Evolutionary conservation across 2,329 filamentous ascomycete species (phyloP), one percentile per base, ranked within the genome.

Genomic region (Exophiala calicioides): DNA sequence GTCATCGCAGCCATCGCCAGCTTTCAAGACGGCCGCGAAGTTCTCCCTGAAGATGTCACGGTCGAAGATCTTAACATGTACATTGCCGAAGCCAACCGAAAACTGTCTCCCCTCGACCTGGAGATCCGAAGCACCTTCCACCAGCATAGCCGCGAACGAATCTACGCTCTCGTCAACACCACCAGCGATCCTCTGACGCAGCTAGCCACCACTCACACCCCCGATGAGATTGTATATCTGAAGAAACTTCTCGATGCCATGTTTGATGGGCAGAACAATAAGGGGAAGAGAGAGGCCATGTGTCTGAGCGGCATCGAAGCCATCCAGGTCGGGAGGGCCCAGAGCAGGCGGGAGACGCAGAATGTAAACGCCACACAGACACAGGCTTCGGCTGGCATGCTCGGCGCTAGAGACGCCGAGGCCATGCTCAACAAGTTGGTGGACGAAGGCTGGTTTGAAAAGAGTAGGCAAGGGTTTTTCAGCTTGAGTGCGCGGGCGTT

Each of bases 161-260:
- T 90, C 16, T 95, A 84, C 65, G 88, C 87, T 2, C 75, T 98
- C 24, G 85, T 97, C 35, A 98, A 98, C 69, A 88, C 85, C 1
- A 85, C 86, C 7, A 89, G 85, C 52, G 93, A 98, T 66, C 74
- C 85, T 0, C 73, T 91, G 50, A 94, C 89, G 0, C 91, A 96
- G 61, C 77, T 96, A 29, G 89, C 90, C 2, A 97, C 93, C 0
- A 82, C 80, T 0, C 87, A 86, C 63, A 79, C 77, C 5, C 73
- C 88, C 0, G 90, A 95, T 57, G 90, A 97, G 70, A 87, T 97
- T 23, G 82, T 86, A 0, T 98, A 89, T 64, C 80, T 97, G 44
- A 93, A 94, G 68, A 78, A 93, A 6, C 66, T 96, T 3, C 78
- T 98, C 1, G 90, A 96, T 65, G 82, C 80, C 58, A 95, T 98